These are phyloP conservation scores for Ganoderma lucidum DNA, from an alignment of 1,284 basidiomycete genomes.

Conservation along the genomic window DNA sequence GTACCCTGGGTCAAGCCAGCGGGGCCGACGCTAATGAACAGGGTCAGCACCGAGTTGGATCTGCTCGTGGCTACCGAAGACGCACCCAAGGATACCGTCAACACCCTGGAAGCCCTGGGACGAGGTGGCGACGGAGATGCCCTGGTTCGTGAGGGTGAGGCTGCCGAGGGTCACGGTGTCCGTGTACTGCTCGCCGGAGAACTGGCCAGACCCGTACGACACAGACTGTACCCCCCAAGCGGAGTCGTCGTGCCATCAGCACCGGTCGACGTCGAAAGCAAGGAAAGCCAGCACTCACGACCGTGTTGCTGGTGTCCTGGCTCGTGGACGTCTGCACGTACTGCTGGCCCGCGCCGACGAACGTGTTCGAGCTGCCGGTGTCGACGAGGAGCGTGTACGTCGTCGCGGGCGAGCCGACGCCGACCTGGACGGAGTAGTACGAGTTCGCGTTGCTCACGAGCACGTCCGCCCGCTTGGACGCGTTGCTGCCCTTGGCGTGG, in stretches of 20 bases:
- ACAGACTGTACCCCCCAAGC: conserved; percentile 36
- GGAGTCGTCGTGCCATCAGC: background rate
- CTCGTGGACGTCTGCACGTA: conserved; percentile 52
- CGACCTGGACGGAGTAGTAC: conserved; percentile 31
- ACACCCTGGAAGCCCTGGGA: conserved; percentile 39
- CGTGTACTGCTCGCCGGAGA: conserved; percentile 44
- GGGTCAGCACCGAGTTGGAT: background rate
- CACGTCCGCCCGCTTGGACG: conserved; percentile 5
- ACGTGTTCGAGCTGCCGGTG: conserved; percentile 57
- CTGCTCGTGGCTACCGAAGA: background rate
- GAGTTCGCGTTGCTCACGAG: conserved; percentile 30
- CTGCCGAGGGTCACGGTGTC: conserved; percentile 49
- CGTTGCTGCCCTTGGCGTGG: conserved; percentile 31
- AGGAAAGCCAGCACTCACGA: conserved; percentile 11
- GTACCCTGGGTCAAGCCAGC: conserved; percentile 49
- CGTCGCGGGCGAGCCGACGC: conserved; percentile 34
- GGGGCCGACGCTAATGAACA: conserved; percentile 47
- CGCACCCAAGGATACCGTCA: conserved; percentile 3
- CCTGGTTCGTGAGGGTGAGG: conserved; percentile 49
- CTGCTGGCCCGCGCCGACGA: conserved; percentile 56
- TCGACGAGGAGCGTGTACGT: conserved; percentile 31
- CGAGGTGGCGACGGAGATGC: conserved; percentile 55
- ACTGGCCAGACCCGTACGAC: conserved; percentile 49
- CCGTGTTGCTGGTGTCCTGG: conserved; percentile 34
- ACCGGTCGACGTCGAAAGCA: background rate